A percentile compares a stretch with the other conserved stretches of the same genome.
Evolutionary conservation across 306 rosid species (phyloP).

Genomic region (Ceratonia siliqua): DNA sequence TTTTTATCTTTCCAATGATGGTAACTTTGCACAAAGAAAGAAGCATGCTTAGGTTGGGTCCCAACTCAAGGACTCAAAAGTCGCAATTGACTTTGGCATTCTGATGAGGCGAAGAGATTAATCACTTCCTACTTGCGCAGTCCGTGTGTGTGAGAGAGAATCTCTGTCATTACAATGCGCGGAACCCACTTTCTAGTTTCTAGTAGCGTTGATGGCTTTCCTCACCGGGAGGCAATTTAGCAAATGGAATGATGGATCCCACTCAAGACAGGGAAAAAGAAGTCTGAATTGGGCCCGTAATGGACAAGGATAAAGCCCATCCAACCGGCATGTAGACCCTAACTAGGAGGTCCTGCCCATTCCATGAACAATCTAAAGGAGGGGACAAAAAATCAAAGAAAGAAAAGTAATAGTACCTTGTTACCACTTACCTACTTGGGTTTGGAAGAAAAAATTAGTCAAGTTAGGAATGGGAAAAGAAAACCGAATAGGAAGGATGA

Average conservation of each 20-base stretch:
- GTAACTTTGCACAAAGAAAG: constrained; percentile 43
- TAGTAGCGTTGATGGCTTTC: constrained; percentile 50
- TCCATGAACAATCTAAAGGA: no score
- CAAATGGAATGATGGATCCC: constrained; percentile 25
- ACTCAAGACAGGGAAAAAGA: background rate
- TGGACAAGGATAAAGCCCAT: background rate
- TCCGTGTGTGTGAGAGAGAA: constrained; percentile 27
- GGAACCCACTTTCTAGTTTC: constrained; percentile 33
- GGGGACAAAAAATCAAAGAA: no score
- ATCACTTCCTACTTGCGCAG: background rate
- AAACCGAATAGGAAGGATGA: no score
- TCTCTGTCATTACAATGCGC: constrained; percentile 40
- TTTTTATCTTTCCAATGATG: constrained; percentile 32
- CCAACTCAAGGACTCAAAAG: constrained; percentile 43
- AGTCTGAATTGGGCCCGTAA: background rate
- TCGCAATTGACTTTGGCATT: constrained; percentile 34
- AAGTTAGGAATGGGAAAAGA: no score
- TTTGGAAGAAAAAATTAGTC: no score
- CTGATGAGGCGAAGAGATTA: constrained; percentile 10
- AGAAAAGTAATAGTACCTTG: no score
- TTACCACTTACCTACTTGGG: no score
- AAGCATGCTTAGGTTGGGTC: constrained; percentile 57
- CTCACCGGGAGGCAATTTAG: constrained; percentile 26
- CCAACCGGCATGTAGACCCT: no score
- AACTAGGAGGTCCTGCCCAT: no score